Percentiles rank a stretch among this genome's conserved stretches.
phyloP scores from a whole-genome alignment of 805 yeast species.

The Nakazawaea wyomingensis region DNA sequence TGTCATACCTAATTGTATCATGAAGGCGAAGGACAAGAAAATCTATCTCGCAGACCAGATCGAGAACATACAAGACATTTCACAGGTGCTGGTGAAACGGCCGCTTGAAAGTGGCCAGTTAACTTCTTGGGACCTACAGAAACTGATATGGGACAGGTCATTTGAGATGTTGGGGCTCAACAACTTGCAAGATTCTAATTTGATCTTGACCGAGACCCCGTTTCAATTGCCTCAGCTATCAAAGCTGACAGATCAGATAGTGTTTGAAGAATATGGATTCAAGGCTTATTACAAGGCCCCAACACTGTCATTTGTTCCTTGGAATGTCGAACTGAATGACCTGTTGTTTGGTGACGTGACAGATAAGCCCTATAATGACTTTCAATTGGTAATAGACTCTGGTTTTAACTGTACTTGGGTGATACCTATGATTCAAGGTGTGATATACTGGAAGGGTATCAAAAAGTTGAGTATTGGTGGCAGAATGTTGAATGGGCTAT shows the following conservation, averaged over 20 bases:
- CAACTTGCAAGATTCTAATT: conserved; percentile 42
- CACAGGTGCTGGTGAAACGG: conserved; percentile 68
- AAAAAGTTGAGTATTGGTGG: conserved; percentile 85
- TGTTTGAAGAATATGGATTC: conserved; percentile 92
- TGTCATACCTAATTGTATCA: conserved; percentile 62
- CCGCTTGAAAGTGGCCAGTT: conserved; percentile 89
- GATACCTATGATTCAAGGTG: conserved; percentile 76
- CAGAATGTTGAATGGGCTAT: conserved; percentile 69
- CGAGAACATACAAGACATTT: conserved; percentile 58
- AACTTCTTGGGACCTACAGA: conserved; percentile 86
- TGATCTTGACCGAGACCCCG: conserved; percentile 77
- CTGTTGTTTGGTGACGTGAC: conserved; percentile 18
- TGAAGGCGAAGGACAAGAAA: conserved; percentile 70
- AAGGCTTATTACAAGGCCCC: conserved; percentile 63
- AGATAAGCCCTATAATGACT: conserved; percentile 39
- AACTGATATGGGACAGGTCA: conserved; percentile 84
- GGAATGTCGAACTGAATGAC: conserved; percentile 35
- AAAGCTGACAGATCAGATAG: conserved; percentile 80
- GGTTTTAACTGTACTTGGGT: conserved; percentile 88
- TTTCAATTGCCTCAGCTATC: conserved; percentile 78
- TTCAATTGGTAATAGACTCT: conserved; percentile 75
- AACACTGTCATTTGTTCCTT: conserved; percentile 57
- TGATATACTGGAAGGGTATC: conserved; percentile 71
- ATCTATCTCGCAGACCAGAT: conserved; percentile 70
- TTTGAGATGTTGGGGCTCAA: conserved; percentile 32